These are phyloP conservation scores for Fonsecaea pugnacius DNA, from an alignment of 2,329 filamentous ascomycete species.

Conservation along the genomic window DNA sequence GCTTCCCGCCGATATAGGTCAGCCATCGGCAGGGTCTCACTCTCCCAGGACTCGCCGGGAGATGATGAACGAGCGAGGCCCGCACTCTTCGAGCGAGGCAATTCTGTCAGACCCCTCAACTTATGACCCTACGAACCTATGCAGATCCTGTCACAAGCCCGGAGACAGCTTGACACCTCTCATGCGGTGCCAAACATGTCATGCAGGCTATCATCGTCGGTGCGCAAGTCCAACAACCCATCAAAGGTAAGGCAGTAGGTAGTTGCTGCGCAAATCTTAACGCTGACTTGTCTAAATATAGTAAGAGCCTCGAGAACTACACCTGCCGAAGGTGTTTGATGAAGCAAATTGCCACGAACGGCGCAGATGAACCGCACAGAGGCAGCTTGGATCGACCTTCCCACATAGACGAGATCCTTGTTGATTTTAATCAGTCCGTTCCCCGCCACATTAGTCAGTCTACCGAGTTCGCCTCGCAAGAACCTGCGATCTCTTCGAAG, in stretches of 20 bases:
- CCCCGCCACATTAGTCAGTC: not conserved
- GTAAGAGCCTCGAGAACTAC: constrained; percentile 23
- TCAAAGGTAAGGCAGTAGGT: constrained; percentile 15
- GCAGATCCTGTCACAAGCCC: constrained; percentile 28
- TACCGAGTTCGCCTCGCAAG: not conserved
- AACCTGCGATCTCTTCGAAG: not conserved
- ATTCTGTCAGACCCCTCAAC: constrained; percentile 24
- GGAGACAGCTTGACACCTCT: constrained; percentile 25
- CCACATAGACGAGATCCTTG: not conserved
- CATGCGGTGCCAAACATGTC: constrained; percentile 27
- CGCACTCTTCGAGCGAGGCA: constrained; percentile 15
- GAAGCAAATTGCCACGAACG: not conserved
- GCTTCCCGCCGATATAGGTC: too few species aligned
- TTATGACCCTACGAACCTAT: constrained; percentile 17
- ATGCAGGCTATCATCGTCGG: constrained; percentile 27
- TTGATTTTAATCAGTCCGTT: not conserved
- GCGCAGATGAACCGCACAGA: not conserved
- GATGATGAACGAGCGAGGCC: not conserved
- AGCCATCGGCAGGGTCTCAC: not conserved
- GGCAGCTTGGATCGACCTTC: not conserved
- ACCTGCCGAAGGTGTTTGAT: constrained; percentile 31
- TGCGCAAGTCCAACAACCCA: constrained; percentile 32
- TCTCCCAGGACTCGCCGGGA: not conserved
- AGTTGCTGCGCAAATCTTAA: not conserved
- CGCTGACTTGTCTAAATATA: constrained; percentile 13